These are phyloP conservation scores for Entrophospora sp. DNA, from an alignment of 192 early-diverging fungal genomes.

Conservation along the genomic window DNA sequence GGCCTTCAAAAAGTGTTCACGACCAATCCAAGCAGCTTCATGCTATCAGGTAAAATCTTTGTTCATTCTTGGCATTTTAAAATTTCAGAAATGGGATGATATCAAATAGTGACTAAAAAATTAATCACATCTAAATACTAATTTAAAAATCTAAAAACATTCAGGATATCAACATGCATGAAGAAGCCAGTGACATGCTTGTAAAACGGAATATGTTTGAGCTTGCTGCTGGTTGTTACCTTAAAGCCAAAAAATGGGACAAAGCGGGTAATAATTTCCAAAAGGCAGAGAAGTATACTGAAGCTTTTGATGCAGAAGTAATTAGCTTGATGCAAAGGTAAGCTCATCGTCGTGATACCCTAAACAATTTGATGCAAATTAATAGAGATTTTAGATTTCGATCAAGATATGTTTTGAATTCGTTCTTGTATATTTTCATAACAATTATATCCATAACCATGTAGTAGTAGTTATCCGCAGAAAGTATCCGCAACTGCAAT, in stretches of 20 bases:
- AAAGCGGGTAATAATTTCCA: background rate
- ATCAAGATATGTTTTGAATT: no score
- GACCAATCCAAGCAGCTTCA: background rate
- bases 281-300: slow-evolving; percentile 15
- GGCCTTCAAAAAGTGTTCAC: background rate
- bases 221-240: background rate
- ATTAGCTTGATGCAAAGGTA: slow-evolving; percentile 16
- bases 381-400: no score
- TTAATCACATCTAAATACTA: background rate
- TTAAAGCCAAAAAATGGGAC: background rate
- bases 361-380: no score
- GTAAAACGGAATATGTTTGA: background rate
- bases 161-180: slow-evolving; percentile 3
- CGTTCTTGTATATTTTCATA: no score
- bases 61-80: background rate
- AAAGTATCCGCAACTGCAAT: no score
- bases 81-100: no score
- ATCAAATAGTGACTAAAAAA: no score
- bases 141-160: background rate
- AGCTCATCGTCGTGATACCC: background rate
- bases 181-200: slow-evolving; percentile 1
- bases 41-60: slow-evolving; percentile 2
- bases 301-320: background rate
- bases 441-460: no score
- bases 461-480: no score